Percentiles rank a stretch among this genome's conserved stretches.
These are phyloP conservation scores for Phytopythium mirpurense DNA, from an alignment of 352 stramenopile species.

Conservation along the genomic window DNA sequence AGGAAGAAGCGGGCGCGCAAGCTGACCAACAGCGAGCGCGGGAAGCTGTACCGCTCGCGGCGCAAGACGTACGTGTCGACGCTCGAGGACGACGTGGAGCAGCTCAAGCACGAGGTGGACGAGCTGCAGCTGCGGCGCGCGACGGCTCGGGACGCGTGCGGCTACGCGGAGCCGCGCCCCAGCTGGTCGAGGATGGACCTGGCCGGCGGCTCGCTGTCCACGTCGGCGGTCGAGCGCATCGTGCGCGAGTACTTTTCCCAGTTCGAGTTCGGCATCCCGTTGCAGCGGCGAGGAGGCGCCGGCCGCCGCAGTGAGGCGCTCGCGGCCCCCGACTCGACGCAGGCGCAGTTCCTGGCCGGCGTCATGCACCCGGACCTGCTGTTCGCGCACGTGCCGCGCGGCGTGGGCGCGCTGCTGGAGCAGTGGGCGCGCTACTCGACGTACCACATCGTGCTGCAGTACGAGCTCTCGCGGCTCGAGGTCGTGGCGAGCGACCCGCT, in stretches of 20 bases:
- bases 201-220: slow-evolving; percentile 13
- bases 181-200: slow-evolving; percentile 3
- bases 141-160: slow-evolving; percentile 8
- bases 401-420: slow-evolving; percentile 37
- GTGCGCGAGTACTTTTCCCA: slow-evolving; percentile 60
- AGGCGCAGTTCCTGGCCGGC: slow-evolving; percentile 26
- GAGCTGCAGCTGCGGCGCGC: slow-evolving; percentile 24
- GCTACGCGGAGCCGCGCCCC: slow-evolving; percentile 8
- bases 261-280: slow-evolving; percentile 51
- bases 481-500: slow-evolving; percentile 31
- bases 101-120: slow-evolving; percentile 37
- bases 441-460: slow-evolving; percentile 45
- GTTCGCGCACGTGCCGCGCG: slow-evolving; percentile 38
- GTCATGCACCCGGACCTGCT: slow-evolving; percentile 47
- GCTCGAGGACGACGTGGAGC: slow-evolving; percentile 38
- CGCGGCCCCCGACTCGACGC: slow-evolving; percentile 20
- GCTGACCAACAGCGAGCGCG: slow-evolving; percentile 55
- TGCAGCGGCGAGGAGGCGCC: slow-evolving; percentile 16
- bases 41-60: slow-evolving; percentile 54
- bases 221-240: slow-evolving; percentile 24
- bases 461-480: slow-evolving; percentile 36
- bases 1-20: slow-evolving; percentile 9
- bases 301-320: slow-evolving; percentile 1
- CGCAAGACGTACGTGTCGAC: slow-evolving; percentile 40
- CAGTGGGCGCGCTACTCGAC: slow-evolving; percentile 68